These are phyloP conservation scores for Mercurialis annua DNA, from an alignment of 345 rosid species.

Conservation along the genomic window DNA sequence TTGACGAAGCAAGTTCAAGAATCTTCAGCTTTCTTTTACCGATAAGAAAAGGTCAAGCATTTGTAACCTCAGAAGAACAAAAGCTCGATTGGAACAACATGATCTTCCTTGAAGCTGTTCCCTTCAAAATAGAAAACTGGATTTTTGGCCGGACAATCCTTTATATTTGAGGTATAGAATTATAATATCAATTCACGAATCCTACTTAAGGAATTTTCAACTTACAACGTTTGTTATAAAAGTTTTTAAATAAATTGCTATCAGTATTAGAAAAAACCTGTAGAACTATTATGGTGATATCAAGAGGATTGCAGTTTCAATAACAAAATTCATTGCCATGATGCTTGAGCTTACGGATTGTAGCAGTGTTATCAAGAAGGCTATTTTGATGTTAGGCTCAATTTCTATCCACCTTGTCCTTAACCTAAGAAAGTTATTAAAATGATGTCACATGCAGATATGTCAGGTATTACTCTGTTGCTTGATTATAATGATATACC, in stretches of 20 bases:
- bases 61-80: constrained; percentile 31
- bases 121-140: constrained; percentile 20
- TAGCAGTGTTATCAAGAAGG: constrained; percentile 19
- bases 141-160: constrained; percentile 31
- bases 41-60: constrained; percentile 32
- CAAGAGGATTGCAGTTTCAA: constrained; percentile 16
- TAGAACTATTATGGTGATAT: constrained; percentile 20
- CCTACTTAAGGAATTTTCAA: neutral
- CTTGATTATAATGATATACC: constrained; percentile 17
- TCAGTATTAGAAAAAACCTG: constrained; percentile 16
- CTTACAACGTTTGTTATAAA: neutral
- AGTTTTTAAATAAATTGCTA: neutral
- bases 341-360: constrained; percentile 16
- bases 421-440: constrained; percentile 17
- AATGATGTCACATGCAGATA: constrained; percentile 22
- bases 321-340: constrained; percentile 21
- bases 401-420: constrained; percentile 27
- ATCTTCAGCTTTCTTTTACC: constrained; percentile 21
- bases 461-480: constrained; percentile 23
- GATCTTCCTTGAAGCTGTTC: constrained; percentile 31
- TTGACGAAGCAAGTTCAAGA: neutral
- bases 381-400: constrained; percentile 19
- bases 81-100: constrained; percentile 35
- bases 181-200: too few species aligned
- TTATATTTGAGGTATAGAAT: constrained; percentile 13